phyloP scores from a whole-genome alignment of 2,329 filamentous ascomycete species.

The Endoconidiophora laricicola region DNA sequence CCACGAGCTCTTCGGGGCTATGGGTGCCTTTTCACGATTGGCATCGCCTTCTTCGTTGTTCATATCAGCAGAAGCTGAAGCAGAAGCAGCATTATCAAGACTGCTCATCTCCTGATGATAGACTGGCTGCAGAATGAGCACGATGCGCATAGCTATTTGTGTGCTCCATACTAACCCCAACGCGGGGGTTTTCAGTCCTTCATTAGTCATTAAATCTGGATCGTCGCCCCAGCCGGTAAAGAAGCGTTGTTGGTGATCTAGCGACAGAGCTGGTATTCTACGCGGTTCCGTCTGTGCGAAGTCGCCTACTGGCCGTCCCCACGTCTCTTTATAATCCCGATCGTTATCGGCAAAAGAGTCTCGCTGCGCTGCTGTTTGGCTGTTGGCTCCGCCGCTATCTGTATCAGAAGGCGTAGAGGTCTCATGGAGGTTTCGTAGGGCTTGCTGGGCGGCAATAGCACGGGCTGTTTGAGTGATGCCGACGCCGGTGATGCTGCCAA shows the following conservation, averaged over 20 bases:
- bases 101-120: conserved; percentile 18
- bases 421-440: too few relatives aligned
- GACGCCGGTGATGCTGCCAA: conserved; percentile 25
- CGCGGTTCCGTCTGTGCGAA: conserved; percentile 20
- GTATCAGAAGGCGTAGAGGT: conserved; percentile 17
- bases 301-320: conserved; percentile 15
- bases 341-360: conserved; percentile 18
- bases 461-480: conserved; percentile 3
- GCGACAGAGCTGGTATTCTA: conserved; percentile 40
- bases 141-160: conserved; percentile 69
- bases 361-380: neutral
- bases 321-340: conserved; percentile 23
- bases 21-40: conserved; percentile 20
- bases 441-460: too few relatives aligned
- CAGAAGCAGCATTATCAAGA: too few relatives aligned
- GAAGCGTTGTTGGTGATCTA: conserved; percentile 85
- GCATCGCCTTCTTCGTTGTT: conserved; percentile 24
- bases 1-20: conserved; percentile 39
- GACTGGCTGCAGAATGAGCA: conserved; percentile 55
- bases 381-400: conserved; percentile 18
- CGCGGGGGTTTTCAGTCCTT: conserved; percentile 60
- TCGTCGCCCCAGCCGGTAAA: conserved; percentile 90
- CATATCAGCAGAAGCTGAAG: too few relatives aligned
- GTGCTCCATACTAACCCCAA: conserved; percentile 83
- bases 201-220: conserved; percentile 21